Conservation (phyloP, 202 grass and related monocot genomes). For the Hordeum pubiflorum region DNA sequence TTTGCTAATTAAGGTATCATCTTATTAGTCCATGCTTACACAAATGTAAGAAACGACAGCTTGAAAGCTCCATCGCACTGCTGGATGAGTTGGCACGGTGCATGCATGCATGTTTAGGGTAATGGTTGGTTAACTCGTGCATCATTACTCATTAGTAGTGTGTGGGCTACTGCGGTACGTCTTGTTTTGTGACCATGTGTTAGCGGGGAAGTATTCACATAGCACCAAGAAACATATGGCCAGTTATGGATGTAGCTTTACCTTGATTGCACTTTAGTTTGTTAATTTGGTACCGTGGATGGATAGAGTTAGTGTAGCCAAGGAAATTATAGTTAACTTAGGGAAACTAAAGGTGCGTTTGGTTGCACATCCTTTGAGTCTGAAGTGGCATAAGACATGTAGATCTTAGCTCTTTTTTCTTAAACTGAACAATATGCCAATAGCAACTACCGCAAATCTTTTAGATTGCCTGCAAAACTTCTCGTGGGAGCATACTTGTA, state of each 20-base stretch:
- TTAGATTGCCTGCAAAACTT: too few species aligned
- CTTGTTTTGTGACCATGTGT: background rate
- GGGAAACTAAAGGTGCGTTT: background rate
- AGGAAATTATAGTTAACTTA: background rate
- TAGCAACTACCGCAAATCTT: too few species aligned
- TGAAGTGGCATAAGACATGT: background rate
- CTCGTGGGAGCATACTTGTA: background rate
- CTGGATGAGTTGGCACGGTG: background rate
- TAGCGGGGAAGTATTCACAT: constrained; percentile 19
- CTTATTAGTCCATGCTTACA: constrained; percentile 27
- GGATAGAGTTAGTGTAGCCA: background rate
- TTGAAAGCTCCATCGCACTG: constrained; percentile 17
- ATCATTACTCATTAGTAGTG: background rate
- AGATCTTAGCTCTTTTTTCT: too few species aligned
- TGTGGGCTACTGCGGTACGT: background rate
- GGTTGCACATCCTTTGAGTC: background rate
- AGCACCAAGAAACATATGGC: constrained; percentile 19
- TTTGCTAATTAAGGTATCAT: constrained; percentile 1
- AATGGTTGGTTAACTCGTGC: constrained; percentile 10
- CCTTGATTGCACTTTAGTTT: constrained; percentile 7
- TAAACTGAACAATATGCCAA: too few species aligned
- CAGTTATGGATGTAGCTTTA: background rate
- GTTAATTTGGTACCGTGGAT: background rate
- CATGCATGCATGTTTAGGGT: background rate
- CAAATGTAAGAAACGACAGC: constrained; percentile 9